Base-by-base conservation (phyloP, 2,329 filamentous ascomycete species). In the Arthrobotrys pseudoclavata region DNA sequence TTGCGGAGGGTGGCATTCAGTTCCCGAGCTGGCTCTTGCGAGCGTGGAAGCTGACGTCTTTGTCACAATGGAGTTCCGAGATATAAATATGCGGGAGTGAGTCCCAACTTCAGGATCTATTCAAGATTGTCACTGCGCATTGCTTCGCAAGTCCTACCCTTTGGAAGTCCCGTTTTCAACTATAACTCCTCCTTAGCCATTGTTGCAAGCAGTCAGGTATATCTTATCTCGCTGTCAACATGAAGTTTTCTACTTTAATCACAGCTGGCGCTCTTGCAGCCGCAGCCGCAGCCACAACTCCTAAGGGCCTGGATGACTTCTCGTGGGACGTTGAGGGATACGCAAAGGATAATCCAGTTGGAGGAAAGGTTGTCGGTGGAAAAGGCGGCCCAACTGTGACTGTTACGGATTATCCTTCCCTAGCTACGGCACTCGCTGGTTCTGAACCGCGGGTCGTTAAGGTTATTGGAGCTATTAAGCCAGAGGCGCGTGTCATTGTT, bases 361-460 rank as follows among this genome's bases (percentile, higher is more conserved):
- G 69, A 31, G 69, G 69, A 31, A 57, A 53, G 22, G 69, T 52
- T 26, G 62, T 67, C 0, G 84, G 84, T 13, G 85, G 84, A 15
- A 81, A 82, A 42, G 84, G 86, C 4, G 89, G 84, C 60, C 86
- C 86, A 13, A 88, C 85, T 0, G 85, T 87, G 4, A 85, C 85
- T 0, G 83, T 85, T 20, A 85, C 81, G 6, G 86, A 84, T 5
- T 84, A 83, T 3, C 84, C 83, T 63, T 83, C 85, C 52, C 84
- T 88, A 37, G 82, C 83, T 6, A 82, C 84, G 0, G 87, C 86
- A 6, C 85, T 87, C 9, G 80, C 84, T 5, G 85, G 86, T 37
- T 84, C 86, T 15, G 85, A 83, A 2, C 82, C 85, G 9, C 83
- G 84, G 62, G 84, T 87, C 45, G 84, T 88, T 50, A 80, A 87